A percentile compares a stretch with the other conserved stretches of the same genome.
phyloP scores from a whole-genome alignment of 2,329 filamentous ascomycete species.

The Colletotrichum sublineola region DNA sequence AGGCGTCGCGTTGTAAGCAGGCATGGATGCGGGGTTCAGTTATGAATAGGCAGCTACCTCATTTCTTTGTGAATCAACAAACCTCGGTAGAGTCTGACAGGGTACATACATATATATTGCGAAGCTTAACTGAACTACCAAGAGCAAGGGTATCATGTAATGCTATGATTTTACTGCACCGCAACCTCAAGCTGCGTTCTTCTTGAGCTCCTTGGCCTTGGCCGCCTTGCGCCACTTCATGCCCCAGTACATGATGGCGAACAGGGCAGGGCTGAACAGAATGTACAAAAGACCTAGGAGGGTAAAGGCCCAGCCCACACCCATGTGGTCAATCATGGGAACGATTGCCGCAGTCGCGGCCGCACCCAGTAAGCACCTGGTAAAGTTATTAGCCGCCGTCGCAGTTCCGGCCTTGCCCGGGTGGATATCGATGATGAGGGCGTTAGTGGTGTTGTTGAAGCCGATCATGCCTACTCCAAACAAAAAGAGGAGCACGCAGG shows the following conservation, averaged over 20 bases:
- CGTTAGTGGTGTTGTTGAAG: constrained; percentile 65
- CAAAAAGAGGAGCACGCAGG: constrained; percentile 61
- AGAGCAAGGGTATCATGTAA: constrained; percentile 24
- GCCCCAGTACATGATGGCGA: constrained; percentile 58
- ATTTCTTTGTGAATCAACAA: neutral
- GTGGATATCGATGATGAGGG: constrained; percentile 69
- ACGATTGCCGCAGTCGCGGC: constrained; percentile 64
- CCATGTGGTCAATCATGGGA: constrained; percentile 65
- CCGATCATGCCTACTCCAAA: constrained; percentile 65
- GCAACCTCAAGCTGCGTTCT: neutral
- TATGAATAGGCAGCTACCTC: neutral
- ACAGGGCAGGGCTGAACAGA: constrained; percentile 55
- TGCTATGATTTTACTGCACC: neutral
- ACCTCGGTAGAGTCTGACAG: neutral
- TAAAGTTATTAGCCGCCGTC: constrained; percentile 69
- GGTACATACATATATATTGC: neutral
- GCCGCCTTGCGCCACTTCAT: constrained; percentile 58
- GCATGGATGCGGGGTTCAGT: neutral
- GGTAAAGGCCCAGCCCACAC: constrained; percentile 65
- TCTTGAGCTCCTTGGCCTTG: constrained; percentile 45
- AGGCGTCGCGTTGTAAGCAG: neutral
- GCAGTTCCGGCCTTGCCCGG: constrained; percentile 65
- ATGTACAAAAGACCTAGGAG: constrained; percentile 60
- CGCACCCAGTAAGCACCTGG: constrained; percentile 68
- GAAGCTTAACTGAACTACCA: neutral